These are phyloP conservation scores for Eucalyptus cladocalyx DNA, from an alignment of 345 rosid genomes.

Conservation along the genomic window DNA sequence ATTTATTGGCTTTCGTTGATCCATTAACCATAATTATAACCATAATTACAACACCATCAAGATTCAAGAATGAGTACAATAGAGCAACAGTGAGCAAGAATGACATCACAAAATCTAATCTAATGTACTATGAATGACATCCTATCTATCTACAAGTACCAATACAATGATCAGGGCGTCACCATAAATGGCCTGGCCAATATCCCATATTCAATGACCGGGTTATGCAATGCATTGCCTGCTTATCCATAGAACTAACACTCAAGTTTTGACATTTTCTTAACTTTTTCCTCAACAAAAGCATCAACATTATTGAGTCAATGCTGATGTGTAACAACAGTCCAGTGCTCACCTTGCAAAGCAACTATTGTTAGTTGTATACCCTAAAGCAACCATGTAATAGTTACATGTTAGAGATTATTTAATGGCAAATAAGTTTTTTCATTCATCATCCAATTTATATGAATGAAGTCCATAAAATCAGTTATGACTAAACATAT, in stretches of 20 bases:
- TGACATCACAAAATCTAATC: neutral
- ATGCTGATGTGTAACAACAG: neutral
- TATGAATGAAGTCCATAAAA: no score
- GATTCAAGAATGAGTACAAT: neutral
- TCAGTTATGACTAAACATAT: no score
- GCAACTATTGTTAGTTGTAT: neutral
- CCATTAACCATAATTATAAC: no score
- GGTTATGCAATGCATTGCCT: neutral
- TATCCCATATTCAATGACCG: neutral
- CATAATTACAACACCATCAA: no score
- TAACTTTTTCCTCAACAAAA: neutral
- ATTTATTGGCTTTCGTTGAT: no score
- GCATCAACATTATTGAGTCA: neutral
- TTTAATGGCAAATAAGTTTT: no score
- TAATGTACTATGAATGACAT: neutral
- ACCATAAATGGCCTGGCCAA: neutral
- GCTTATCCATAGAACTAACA: neutral
- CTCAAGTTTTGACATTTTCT: neutral
- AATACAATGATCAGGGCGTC: neutral
- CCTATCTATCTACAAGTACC: neutral
- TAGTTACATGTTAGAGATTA: no score
- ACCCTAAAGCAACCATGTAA: no score
- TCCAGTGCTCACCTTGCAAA: neutral
- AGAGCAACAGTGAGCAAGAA: neutral
- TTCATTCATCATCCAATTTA: no score